These are phyloP conservation scores for Cocos nucifera DNA, from an alignment of 176 grass and related monocot species.

Conservation along the genomic window DNA sequence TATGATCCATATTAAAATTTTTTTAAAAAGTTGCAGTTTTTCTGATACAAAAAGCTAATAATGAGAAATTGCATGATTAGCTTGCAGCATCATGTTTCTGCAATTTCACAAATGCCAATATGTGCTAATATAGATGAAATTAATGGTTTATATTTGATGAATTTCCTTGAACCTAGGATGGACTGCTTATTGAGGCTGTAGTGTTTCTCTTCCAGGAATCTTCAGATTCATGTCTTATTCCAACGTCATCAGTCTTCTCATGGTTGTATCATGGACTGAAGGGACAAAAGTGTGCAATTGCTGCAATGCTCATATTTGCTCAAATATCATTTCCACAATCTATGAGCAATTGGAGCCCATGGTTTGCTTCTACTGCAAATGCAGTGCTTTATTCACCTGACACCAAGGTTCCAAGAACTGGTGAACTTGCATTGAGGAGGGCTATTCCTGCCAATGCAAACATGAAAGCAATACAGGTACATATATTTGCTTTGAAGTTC, in stretches of 20 bases:
- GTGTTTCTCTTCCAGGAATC: background rate
- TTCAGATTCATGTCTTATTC: background rate
- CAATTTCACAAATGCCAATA: too few relatives aligned
- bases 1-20: too few relatives aligned
- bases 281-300: slow-evolving; percentile 36
- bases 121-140: too few relatives aligned
- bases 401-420: slow-evolving; percentile 82
- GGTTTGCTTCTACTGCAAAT: slow-evolving; percentile 34
- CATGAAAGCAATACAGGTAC: slow-evolving; percentile 89
- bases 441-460: slow-evolving; percentile 77
- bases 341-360: slow-evolving; percentile 3
- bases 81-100: too few relatives aligned
- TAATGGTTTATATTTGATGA: too few relatives aligned
- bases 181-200: too few relatives aligned
- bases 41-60: too few relatives aligned
- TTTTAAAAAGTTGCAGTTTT: too few relatives aligned
- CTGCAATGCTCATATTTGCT: slow-evolving; percentile 48
- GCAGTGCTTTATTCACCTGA: slow-evolving; percentile 90
- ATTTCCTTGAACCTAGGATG: too few relatives aligned
- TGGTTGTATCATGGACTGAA: slow-evolving; percentile 8
- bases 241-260: too few relatives aligned
- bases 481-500: background rate
- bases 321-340: slow-evolving; percentile 56
- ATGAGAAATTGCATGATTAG: too few relatives aligned
- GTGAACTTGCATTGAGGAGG: slow-evolving; percentile 82